Base-by-base conservation (phyloP, 257 asterid species). In the Forsythia viridissima region DNA sequence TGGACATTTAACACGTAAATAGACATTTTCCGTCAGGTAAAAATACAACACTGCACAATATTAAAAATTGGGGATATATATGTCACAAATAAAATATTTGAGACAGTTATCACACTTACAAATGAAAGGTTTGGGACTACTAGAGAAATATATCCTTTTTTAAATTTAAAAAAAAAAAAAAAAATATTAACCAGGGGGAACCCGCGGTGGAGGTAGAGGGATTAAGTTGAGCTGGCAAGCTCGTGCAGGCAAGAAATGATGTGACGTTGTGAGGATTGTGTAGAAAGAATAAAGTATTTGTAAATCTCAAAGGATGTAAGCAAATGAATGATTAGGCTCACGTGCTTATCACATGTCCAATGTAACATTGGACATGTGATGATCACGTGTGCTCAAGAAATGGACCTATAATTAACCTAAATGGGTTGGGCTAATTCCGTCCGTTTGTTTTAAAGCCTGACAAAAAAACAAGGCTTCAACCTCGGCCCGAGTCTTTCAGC, bases 241-340 rank as follows among this genome's bases (percentile, higher is more conserved):
- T 81, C 82, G 77, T 81, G 85, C 80, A 81, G 86, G 81, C 86
- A 84, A 84, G 86, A 77, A 82, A 82, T 88, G 89, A 88, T 84
- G 87, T 41, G 68, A 24, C 81, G 84, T 80, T 81, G 89, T 85
- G 86, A 69, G 82, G 52, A 44, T 30, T 51, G 71, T 55, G 78
- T 46, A 71, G 51, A 11, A 15, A 9, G 63, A 44, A 70, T 55
- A 71, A 59, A 59, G 34, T n/a, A 21, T 61, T 61, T 18, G 66
- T 57, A 2, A 57, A 24, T 61, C 69, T 57, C 66, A 57, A 57
- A 57, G 37, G 37, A 8, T 24, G 39, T 10, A 5, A 3, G 34
- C 24, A 13, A 66, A 76, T 69, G 68, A 77, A 77, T 77, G 34
- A 67, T 73, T 75, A 30, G 18, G 68, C 66, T 78, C 84, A 76